These are phyloP conservation scores for Pythium chondricola DNA, from an alignment of 352 stramenopile species.

Conservation along the genomic window DNA sequence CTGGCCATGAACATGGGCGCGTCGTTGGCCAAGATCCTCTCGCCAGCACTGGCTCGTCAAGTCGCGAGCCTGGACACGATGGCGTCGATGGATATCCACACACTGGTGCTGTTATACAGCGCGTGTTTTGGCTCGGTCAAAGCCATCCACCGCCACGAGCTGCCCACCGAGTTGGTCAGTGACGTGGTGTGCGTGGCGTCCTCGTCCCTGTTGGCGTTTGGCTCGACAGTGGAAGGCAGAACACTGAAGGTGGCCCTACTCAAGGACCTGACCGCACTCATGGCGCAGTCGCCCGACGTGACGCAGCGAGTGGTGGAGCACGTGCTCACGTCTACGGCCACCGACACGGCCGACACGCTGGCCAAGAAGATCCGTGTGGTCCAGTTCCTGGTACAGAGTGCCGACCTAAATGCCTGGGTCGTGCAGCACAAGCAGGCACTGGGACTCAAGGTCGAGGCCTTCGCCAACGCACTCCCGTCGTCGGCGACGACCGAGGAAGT, in stretches of 20 bases:
- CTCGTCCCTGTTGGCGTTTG: slow-evolving; percentile 8
- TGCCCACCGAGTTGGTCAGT: slow-evolving; percentile 44
- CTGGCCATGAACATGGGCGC: slow-evolving; percentile 58
- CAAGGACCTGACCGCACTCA: slow-evolving; percentile 10
- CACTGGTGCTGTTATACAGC: slow-evolving; percentile 50
- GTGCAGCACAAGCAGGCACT: slow-evolving; percentile 24
- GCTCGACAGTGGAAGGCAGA: slow-evolving; percentile 7
- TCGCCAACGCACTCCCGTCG: slow-evolving; percentile 6
- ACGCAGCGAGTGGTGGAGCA: slow-evolving; percentile 16
- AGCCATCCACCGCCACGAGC: slow-evolving; percentile 18
- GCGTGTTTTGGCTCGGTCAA: slow-evolving; percentile 43
- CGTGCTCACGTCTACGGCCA: slow-evolving; percentile 15
- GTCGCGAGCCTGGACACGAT: slow-evolving; percentile 26
- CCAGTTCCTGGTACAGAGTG: slow-evolving; percentile 41
- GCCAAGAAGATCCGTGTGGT: slow-evolving; percentile 32
- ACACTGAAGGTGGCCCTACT: slow-evolving; percentile 18
- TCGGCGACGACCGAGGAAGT: slow-evolving; percentile 27
- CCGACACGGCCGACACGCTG: slow-evolving; percentile 6
- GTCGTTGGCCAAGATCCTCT: slow-evolving; percentile 63
- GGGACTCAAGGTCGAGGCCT: slow-evolving; percentile 19
- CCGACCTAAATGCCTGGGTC: slow-evolving; percentile 24
- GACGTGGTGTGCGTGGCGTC: slow-evolving; percentile 8
- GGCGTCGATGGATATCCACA: slow-evolving; percentile 45
- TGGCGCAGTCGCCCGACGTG: slow-evolving; percentile 14
- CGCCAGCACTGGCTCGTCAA: slow-evolving; percentile 50